Evolutionary conservation across 495 filamentous ascomycete species (phyloP).

Genomic region (Stereocaulon alpinum): DNA sequence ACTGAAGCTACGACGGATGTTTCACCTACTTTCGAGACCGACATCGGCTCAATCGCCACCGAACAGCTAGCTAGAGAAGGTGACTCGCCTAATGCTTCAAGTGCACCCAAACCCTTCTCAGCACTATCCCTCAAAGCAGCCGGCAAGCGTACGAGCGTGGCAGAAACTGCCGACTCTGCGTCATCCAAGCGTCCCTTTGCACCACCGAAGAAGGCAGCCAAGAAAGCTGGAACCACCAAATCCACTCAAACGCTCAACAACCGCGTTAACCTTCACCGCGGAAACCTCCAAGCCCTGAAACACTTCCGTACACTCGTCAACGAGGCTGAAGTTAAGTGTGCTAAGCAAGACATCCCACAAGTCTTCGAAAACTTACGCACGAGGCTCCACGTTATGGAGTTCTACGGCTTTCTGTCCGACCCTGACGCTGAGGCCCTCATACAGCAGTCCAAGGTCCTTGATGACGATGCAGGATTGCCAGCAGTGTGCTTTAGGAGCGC

Average conservation of each 20-base stretch:
- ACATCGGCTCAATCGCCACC: too few relatives aligned
- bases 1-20: too few relatives aligned
- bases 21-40: too few relatives aligned
- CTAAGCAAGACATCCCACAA: background rate
- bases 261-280: background rate
- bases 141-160: background rate
- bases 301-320: slow-evolving; percentile 9
- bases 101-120: too few relatives aligned
- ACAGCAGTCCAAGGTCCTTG: slow-evolving; percentile 30
- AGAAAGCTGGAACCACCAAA: background rate
- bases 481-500: slow-evolving; percentile 27
- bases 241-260: background rate
- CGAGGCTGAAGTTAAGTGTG: background rate
- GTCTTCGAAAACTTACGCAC: slow-evolving; percentile 19
- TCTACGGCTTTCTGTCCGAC: slow-evolving; percentile 23
- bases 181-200: slow-evolving; percentile 1
- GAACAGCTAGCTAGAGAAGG: too few relatives aligned
- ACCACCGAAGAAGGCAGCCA: slow-evolving; percentile 5
- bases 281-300: slow-evolving; percentile 1
- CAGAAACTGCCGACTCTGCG: background rate
- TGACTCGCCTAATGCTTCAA: too few relatives aligned
- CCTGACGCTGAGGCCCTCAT: slow-evolving; percentile 14
- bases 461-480: slow-evolving; percentile 26
- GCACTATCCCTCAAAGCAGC: background rate
- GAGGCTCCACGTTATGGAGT: slow-evolving; percentile 27